A percentile compares a stretch with the other conserved stretches of the same genome.
Conservation (phyloP, 2,329 filamentous ascomycete species). For the Rutstroemia sp. region DNA sequence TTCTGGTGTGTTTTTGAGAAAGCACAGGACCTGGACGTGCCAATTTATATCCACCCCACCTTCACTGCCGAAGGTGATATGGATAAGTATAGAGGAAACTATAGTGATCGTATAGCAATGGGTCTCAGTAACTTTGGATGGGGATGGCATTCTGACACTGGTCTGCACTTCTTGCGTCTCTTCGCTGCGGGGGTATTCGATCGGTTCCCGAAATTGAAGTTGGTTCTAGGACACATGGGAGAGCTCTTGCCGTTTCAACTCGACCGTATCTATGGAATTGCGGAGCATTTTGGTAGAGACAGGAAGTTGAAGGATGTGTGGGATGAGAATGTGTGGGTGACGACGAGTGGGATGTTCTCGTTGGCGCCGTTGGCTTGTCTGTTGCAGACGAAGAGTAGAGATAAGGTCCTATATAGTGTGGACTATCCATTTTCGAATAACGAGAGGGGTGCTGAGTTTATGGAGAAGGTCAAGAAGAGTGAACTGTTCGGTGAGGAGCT, state of each 20-base stretch:
- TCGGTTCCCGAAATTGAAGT: slow-evolving; percentile 43
- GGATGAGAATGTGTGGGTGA: slow-evolving; percentile 50
- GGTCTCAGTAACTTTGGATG: slow-evolving; percentile 37
- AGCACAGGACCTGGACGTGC: slow-evolving; percentile 35
- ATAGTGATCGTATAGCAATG: slow-evolving; percentile 22
- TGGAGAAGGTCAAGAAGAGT: slow-evolving; percentile 41
- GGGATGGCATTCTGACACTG: slow-evolving; percentile 46
- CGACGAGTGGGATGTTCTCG: slow-evolving; percentile 47
- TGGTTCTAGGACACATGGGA: slow-evolving; percentile 47
- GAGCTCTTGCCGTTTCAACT: slow-evolving; percentile 48
- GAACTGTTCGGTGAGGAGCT: slow-evolving; percentile 42
- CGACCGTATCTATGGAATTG: slow-evolving; percentile 35
- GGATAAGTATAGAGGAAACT: slow-evolving; percentile 27
- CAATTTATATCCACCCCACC: slow-evolving; percentile 37
- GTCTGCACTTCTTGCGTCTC: slow-evolving; percentile 40
- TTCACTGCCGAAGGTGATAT: slow-evolving; percentile 29
- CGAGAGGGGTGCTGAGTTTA: slow-evolving; percentile 40
- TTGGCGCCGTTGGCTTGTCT: slow-evolving; percentile 40
- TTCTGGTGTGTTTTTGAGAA: slow-evolving; percentile 32
- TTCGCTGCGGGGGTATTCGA: slow-evolving; percentile 49
- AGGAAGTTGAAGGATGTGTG: slow-evolving; percentile 42
- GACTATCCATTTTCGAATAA: slow-evolving; percentile 50
- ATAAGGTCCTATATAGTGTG: slow-evolving; percentile 47
- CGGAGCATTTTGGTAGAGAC: slow-evolving; percentile 28
- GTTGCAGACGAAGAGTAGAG: slow-evolving; percentile 38